Base-by-base conservation (phyloP, 2,329 filamentous ascomycete species). In the Ceratocystis papillata region DNA sequence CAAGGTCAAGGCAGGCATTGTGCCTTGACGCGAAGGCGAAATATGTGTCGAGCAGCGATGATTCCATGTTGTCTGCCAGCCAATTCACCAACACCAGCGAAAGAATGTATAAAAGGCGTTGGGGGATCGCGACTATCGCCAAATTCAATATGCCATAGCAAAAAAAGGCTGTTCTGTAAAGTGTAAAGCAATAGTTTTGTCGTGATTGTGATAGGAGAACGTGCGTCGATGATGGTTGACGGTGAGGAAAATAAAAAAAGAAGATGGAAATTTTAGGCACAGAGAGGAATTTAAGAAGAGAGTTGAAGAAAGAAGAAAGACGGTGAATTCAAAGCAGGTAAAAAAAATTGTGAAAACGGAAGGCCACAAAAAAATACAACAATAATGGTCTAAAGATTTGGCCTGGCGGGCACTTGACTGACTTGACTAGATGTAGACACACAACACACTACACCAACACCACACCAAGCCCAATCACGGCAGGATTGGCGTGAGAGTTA, bases 211-310 rank as follows among this genome's bases (percentile, higher is more conserved):
- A 4, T 41, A 5, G 37, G 37, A 41, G 37, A 41, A 3, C 20
- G 46, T n/a, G 46, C 46, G 17, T 22, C 46, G 46, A 48, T 48
- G 46, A n/a, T 48, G 17, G 46, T 48, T 22, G 46, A 5, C 46
- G 46, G 20, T 48, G 46, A 48, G 8, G 46, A 22, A 48, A 22
- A 48, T 48, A 20, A n/a, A 61, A 61, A 61, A 41, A 44, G 28
- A 37, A 61, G 28, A 15, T 6, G 1, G 22, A 61, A 61, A 30
- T 20, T 41, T 37, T 22, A 6, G 22, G 57, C 57, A 37, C 20
- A 10, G 28, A 50, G 12, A 60, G 41, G 57, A 62, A 44, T 63
- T 48, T 50, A 62, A 67, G 65, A 63, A 62, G 50, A 50, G 15
- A 57, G 41, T 5, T 25, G 28, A 44, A 44, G 17, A 67, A 22